Percentiles rank a stretch among this genome's conserved stretches.
Conservation (phyloP, 1,284 basidiomycete species). For the Pseudozyma hubeiensis region DNA sequence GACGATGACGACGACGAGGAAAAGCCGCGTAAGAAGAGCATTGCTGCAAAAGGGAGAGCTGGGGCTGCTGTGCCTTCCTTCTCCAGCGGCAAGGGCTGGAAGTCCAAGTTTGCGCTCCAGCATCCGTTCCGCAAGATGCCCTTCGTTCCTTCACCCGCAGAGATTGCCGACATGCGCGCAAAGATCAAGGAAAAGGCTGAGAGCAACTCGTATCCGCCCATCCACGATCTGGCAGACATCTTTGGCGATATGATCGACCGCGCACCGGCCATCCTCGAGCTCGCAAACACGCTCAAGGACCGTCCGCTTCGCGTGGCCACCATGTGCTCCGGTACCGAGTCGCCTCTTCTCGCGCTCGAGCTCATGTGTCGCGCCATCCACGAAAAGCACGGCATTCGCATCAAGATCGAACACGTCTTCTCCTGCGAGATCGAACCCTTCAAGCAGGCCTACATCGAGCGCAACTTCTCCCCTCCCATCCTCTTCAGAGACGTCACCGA, state of each 20-base stretch:
- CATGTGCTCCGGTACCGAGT: constrained; percentile 97
- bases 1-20: constrained; percentile 19
- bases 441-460: constrained; percentile 97
- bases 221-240: constrained; percentile 81
- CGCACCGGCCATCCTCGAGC: constrained; percentile 71
- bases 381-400: constrained; percentile 76
- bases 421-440: constrained; percentile 98
- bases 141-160: constrained; percentile 40
- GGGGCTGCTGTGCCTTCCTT: constrained; percentile 19
- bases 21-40: constrained; percentile 20
- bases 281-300: constrained; percentile 78
- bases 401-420: constrained; percentile 90
- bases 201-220: constrained; percentile 75
- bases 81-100: constrained; percentile 45
- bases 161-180: constrained; percentile 14
- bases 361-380: constrained; percentile 81
- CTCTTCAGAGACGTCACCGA: constrained; percentile 95
- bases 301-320: constrained; percentile 91
- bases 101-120: constrained; percentile 38
- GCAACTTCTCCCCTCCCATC: constrained; percentile 88
- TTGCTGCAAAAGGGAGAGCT: constrained; percentile 4
- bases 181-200: constrained; percentile 43
- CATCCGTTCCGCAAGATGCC: constrained; percentile 37
- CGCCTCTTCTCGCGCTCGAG: constrained; percentile 87
- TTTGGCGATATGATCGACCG: constrained; percentile 84